phyloP scores from a whole-genome alignment of 2,329 filamentous ascomycete species.

The Tolypocladium inflatum region DNA sequence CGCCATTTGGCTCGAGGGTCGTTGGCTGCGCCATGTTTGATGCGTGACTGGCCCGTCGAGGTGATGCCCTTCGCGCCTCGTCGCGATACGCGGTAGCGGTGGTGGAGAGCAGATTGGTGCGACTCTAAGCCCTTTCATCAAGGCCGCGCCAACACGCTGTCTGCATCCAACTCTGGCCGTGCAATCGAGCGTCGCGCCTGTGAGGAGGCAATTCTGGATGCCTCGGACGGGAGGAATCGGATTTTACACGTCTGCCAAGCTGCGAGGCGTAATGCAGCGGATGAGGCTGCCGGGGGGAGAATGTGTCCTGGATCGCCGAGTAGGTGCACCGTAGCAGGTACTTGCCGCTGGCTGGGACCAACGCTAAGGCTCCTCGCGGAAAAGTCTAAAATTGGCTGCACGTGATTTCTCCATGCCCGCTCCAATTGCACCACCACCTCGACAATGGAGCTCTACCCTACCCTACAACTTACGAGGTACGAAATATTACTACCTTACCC shows the following conservation, averaged over 20 bases:
- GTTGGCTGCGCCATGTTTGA: slow-evolving; percentile 32
- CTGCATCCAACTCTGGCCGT: slow-evolving; percentile 21
- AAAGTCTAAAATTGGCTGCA: slow-evolving; percentile 19
- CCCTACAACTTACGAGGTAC: background rate
- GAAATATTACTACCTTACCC: background rate
- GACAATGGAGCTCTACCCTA: background rate
- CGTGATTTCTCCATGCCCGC: slow-evolving; percentile 15
- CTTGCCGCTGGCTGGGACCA: slow-evolving; percentile 16
- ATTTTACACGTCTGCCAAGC: slow-evolving; percentile 9
- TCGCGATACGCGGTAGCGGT: slow-evolving; percentile 29
- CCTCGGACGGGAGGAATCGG: background rate
- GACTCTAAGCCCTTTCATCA: slow-evolving; percentile 29
- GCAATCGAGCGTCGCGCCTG: slow-evolving; percentile 15
- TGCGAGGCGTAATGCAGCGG: slow-evolving; percentile 17
- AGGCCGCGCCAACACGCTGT: slow-evolving; percentile 20
- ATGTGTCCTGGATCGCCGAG: slow-evolving; percentile 27
- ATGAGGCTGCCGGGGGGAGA: slow-evolving; percentile 22
- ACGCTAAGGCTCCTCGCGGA: slow-evolving; percentile 18
- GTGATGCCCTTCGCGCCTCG: slow-evolving; percentile 20
- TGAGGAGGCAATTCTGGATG: slow-evolving; percentile 5
- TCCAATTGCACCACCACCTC: background rate
- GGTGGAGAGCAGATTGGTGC: slow-evolving; percentile 24
- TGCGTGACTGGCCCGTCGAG: slow-evolving; percentile 11
- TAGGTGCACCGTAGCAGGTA: slow-evolving; percentile 6
- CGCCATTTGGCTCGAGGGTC: slow-evolving; percentile 30